A percentile compares a stretch with the other conserved stretches of the same genome.
Evolutionary conservation across 345 rosid species (phyloP).

Genomic region (Gossypium thurberi): DNA sequence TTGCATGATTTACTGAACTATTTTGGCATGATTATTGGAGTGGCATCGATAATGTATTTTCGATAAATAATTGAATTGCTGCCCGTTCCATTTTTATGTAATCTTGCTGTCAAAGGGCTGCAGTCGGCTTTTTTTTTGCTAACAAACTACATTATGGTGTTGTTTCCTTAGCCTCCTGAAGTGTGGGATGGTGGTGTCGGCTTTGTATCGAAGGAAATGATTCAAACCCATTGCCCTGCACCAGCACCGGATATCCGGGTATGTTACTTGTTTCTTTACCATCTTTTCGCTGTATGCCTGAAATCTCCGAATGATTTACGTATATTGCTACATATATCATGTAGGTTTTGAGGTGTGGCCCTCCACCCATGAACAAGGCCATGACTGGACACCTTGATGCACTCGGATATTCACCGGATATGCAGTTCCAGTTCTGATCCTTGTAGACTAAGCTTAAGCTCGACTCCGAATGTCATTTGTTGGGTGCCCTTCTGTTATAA

Average conservation of each 20-base stretch:
- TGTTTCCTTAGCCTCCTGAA: conserved; percentile 69
- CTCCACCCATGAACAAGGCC: conserved; percentile 98
- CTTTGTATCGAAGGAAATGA: conserved; percentile 87
- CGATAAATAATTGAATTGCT: no score
- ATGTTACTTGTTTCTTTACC: not conserved
- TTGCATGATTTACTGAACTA: no score
- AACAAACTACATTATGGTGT: not conserved
- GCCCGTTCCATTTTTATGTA: no score
- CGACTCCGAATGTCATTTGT: no score
- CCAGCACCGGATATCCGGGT: conserved; percentile 72
- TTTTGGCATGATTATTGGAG: no score
- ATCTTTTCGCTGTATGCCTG: not conserved
- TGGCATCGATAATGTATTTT: no score
- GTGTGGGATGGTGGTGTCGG: conserved; percentile 92
- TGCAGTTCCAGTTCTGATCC: conserved; percentile 82
- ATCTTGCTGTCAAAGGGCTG: not conserved
- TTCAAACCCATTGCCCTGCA: conserved; percentile 72
- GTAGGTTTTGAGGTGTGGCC: conserved; percentile 86
- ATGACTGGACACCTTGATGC: conserved; percentile 83
- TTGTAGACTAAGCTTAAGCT: no score
- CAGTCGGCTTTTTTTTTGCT: not conserved
- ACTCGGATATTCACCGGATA: conserved; percentile 68
- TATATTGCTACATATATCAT: no score
- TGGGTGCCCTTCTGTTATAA: no score
- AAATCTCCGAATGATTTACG: not conserved